A percentile compares a stretch with the other conserved stretches of the same genome.
Evolutionary conservation across 768 basidiomycete genomes (phyloP).

Genomic region (Polyporus arcularius): DNA sequence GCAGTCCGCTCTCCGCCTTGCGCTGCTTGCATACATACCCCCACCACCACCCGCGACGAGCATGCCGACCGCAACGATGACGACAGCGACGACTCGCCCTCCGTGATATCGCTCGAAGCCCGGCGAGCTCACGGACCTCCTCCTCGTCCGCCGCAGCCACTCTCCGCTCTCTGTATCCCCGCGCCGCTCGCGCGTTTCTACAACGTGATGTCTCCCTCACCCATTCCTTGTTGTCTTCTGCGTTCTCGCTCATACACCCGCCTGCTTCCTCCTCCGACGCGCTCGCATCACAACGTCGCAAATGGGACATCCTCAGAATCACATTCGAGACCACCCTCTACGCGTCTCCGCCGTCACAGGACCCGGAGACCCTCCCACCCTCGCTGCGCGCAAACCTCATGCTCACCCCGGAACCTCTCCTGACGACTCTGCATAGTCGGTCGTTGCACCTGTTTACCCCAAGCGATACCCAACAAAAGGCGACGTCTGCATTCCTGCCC

Average conservation of each 20-base stretch:
- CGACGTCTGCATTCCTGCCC: conserved; percentile 62
- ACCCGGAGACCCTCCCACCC: conserved; percentile 48
- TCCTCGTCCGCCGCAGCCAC: conserved; percentile 43
- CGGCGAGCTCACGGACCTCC: conserved; percentile 1
- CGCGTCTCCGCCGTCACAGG: conserved; percentile 49
- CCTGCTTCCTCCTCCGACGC: conserved; percentile 30
- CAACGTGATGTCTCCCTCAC: conserved; percentile 71
- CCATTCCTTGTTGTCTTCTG: conserved; percentile 63
- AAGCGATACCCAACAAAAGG: conserved; percentile 34
- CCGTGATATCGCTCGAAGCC: conserved; percentile 17
- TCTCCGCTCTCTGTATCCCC: conserved; percentile 71
- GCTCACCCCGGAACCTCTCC: conserved; percentile 59
- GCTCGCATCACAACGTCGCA: conserved; percentile 53
- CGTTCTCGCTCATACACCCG: conserved; percentile 57
- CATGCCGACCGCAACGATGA: conserved; percentile 24
- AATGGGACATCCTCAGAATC: conserved; percentile 88
- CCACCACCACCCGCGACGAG: not conserved
- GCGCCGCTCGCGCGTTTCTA: conserved; percentile 78
- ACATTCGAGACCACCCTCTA: conserved; percentile 80
- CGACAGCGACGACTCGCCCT: not conserved
- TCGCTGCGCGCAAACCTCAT: conserved; percentile 52
- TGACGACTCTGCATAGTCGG: conserved; percentile 58
- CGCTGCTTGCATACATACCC: not conserved
- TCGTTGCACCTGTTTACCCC: conserved; percentile 74
- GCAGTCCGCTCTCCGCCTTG: not conserved